Percentiles rank a stretch among this genome's conserved stretches.
Conservation (phyloP, 1,139 yeast genomes). For the Debaryomycetaceae sp. region DNA sequence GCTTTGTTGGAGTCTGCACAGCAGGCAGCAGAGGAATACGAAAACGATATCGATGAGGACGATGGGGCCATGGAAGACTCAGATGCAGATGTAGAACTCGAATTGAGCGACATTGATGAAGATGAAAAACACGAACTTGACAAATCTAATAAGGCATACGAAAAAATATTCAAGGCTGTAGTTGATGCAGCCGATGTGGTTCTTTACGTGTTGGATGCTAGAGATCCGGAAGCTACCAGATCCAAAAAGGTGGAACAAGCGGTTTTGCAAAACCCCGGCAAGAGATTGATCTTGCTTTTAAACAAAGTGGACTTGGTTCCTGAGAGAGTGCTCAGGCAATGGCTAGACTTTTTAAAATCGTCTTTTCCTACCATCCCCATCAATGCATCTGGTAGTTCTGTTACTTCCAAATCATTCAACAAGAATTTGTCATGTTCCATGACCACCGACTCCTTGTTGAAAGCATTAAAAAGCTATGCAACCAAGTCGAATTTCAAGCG, state of each 20-base stretch:
- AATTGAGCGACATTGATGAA: slow-evolving; percentile 42
- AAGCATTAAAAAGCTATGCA: slow-evolving; percentile 83
- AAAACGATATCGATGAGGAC: slow-evolving; percentile 48
- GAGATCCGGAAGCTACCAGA: slow-evolving; percentile 96
- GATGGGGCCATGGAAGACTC: slow-evolving; percentile 38
- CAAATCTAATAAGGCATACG: slow-evolving; percentile 88
- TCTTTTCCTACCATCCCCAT: slow-evolving; percentile 92
- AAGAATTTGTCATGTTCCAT: slow-evolving; percentile 70
- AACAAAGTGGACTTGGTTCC: slow-evolving; percentile 95
- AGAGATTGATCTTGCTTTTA: slow-evolving; percentile 78
- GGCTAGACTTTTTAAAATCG: slow-evolving; percentile 78
- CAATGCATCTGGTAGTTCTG: slow-evolving; percentile 54
- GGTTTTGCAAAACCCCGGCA: slow-evolving; percentile 70
- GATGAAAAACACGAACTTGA: slow-evolving; percentile 45
- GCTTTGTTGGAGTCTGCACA: slow-evolving; percentile 90
- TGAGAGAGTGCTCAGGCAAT: slow-evolving; percentile 71
- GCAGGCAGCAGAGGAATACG: slow-evolving; percentile 71
- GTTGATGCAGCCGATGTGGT: slow-evolving; percentile 90
- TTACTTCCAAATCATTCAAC: slow-evolving; percentile 67
- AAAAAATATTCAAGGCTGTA: slow-evolving; percentile 76
- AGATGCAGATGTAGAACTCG: slow-evolving; percentile 49
- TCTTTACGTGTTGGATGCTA: slow-evolving; percentile 89
- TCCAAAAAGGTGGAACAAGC: slow-evolving; percentile 90
- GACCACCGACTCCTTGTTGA: slow-evolving; percentile 73
- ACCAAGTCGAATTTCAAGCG: slow-evolving; percentile 80